Evolutionary conservation across 495 filamentous ascomycete species (phyloP).

Genomic region (Lineolata rhizophorae): DNA sequence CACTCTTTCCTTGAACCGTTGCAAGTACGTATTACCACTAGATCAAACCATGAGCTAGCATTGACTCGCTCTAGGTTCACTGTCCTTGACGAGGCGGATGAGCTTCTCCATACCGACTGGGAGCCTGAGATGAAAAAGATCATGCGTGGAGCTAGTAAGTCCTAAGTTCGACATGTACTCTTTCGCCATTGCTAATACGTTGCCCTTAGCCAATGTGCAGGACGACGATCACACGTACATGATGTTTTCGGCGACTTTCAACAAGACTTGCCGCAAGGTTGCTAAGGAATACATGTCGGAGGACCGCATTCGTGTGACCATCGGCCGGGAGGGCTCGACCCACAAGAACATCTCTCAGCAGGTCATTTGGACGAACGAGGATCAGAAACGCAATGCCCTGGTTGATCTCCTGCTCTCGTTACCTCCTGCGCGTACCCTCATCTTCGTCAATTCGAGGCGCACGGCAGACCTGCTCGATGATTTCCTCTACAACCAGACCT

Average conservation of each 20-base stretch:
- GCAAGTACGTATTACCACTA: conserved; percentile 31
- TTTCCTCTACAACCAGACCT: conserved; percentile 51
- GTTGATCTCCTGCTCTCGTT: conserved; percentile 48
- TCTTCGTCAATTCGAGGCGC: conserved; percentile 70
- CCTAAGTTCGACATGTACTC: no score
- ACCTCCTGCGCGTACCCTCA: conserved; percentile 55
- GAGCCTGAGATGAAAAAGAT: conserved; percentile 43
- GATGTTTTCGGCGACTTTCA: conserved; percentile 93
- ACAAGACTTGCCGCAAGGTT: conserved; percentile 48
- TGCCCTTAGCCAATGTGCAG: conserved; percentile 36
- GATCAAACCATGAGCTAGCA: background rate
- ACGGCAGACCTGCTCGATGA: conserved; percentile 69
- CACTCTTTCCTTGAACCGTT: conserved; percentile 47
- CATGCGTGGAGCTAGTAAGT: conserved; percentile 55
- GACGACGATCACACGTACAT: conserved; percentile 66
- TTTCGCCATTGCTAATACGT: conserved; percentile 4
- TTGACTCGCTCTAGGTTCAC: conserved; percentile 32
- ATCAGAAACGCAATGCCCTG: conserved; percentile 44
- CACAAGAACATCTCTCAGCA: conserved; percentile 61
- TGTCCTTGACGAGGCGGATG: conserved; percentile 89
- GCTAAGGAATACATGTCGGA: conserved; percentile 50
- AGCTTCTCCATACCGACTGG: conserved; percentile 65
- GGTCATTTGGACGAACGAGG: conserved; percentile 37
- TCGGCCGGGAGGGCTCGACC: conserved; percentile 66
- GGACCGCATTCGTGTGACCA: conserved; percentile 52